A percentile compares a stretch with the other conserved stretches of the same genome.
These are phyloP conservation scores for Pulveroboletus sp. DNA, from an alignment of 768 basidiomycete genomes.

Conservation along the genomic window DNA sequence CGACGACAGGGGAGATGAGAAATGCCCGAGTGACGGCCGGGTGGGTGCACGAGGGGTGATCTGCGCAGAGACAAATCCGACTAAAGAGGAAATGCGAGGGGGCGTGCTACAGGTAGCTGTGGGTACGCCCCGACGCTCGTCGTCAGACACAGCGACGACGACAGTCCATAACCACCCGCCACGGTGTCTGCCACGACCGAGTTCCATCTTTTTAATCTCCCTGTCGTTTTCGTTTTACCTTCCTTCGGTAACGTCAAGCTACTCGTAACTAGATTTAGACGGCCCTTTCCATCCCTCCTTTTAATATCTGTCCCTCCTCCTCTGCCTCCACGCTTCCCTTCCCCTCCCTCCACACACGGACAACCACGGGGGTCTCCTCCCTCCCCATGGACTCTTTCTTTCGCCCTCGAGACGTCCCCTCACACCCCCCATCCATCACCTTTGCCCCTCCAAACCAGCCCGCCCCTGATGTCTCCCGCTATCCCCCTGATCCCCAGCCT, in stretches of 20 bases:
- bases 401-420: conserved; percentile 20
- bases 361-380: not conserved
- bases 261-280: conserved; percentile 26
- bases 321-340: conserved; percentile 1
- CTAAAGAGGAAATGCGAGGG: conserved; percentile 12
- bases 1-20: conserved; percentile 20
- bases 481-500: conserved; percentile 14
- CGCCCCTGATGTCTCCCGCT: conserved; percentile 19
- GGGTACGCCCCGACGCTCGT: conserved; percentile 9
- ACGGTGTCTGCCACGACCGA: not conserved
- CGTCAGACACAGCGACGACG: conserved; percentile 6
- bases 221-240: conserved; percentile 17
- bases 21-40: conserved; percentile 25
- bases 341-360: not conserved
- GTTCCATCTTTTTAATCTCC: conserved; percentile 12
- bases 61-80: conserved; percentile 21
- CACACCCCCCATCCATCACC: conserved; percentile 18
- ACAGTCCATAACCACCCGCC: not conserved
- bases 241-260: conserved; percentile 23
- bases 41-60: conserved; percentile 18
- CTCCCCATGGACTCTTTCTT: conserved; percentile 35
- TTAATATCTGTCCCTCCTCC: conserved; percentile 18
- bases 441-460: conserved; percentile 21
- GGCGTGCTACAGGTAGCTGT: too few species aligned
- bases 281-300: conserved; percentile 25